Evolutionary conservation across 306 rosid genomes (phyloP).

Genomic region (Inga laurina): DNA sequence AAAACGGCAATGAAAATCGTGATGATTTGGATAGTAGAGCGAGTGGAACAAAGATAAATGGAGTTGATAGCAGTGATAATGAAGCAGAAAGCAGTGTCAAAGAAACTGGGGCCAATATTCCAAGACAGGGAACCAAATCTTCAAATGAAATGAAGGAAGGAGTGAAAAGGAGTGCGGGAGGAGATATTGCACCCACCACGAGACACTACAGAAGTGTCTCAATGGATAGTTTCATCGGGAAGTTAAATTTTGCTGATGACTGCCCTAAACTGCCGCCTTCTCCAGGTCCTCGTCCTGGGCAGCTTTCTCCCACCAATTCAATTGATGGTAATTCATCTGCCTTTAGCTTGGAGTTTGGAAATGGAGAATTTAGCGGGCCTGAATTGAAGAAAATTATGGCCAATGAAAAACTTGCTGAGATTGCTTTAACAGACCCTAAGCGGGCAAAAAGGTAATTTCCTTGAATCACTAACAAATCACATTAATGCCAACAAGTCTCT

Average conservation of each 20-base stretch:
- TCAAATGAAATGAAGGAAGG: constrained; percentile 75
- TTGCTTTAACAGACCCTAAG: constrained; percentile 89
- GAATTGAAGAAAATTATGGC: constrained; percentile 97
- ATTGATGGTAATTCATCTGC: constrained; percentile 60
- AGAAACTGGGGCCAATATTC: constrained; percentile 61
- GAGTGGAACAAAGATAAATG: constrained; percentile 81
- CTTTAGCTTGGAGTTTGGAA: constrained; percentile 92
- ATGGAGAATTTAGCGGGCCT: constrained; percentile 93
- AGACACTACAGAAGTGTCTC: constrained; percentile 87
- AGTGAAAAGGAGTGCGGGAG: constrained; percentile 70
- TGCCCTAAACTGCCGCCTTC: constrained; percentile 71
- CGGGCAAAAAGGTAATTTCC: constrained; percentile 83
- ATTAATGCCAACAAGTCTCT: not conserved
- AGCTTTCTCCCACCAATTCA: constrained; percentile 57
- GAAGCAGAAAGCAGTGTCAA: constrained; percentile 89
- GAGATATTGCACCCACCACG: constrained; percentile 67
- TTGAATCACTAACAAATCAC: not conserved
- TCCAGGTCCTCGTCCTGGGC: constrained; percentile 55
- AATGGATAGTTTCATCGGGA: constrained; percentile 92
- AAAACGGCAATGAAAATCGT: constrained; percentile 67
- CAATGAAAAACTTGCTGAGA: constrained; percentile 89
- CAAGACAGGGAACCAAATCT: constrained; percentile 44
- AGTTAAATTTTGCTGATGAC: constrained; percentile 75
- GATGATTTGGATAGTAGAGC: constrained; percentile 98
- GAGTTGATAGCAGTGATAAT: constrained; percentile 89